Base-by-base conservation (phyloP, 2,329 filamentous ascomycete species). In the Zopfia rhizophila region DNA sequence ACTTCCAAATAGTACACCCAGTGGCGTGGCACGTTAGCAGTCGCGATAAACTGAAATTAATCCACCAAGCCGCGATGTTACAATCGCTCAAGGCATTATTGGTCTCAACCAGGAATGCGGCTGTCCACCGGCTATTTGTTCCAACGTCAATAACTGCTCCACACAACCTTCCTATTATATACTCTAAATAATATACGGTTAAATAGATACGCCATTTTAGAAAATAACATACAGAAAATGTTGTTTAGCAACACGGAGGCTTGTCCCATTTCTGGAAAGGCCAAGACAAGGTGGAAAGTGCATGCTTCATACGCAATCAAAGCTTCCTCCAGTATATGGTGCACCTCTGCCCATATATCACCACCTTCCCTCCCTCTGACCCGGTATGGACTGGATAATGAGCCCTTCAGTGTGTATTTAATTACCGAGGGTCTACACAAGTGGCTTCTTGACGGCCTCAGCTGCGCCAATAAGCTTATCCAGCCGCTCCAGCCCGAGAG, bases 111-210 rank as follows among this genome's bases (percentile, higher is more conserved):
- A 45, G 41, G 46, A 41, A 53, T 48, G 53, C 49, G 51, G 48
- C 38, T 29, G 33, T 32, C 25, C 13, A 43, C 58, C 57, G 61
- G 60, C 49, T 65, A 63, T 61, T 58, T 47, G 48, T 47, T 32
- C 43, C 49, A 42, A 38, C 45, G 17, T 31, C 36, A 56, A 53
- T 53, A 48, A 54, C 57, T 42, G 33, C 25, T 46, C 48, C 54
- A 61, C 65, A 8, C n/a, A 27, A 27, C 24, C 24, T 27, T 27
- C 24, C 27, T 63, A 65, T 60, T 43, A 29, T 51, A 51, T 42
- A 56, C 45, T 60, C 38, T 51, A 51, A 38, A 53, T 51, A 61
- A 48, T 66, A 57, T 66, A 38, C 61, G 65, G 63, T n/a, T 68
- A 66, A 68, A 67, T 56, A 23, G 22, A 12, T 18, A n/a, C 35